Conservation (phyloP, 2,329 filamentous ascomycete species). For the Parastagonospora avenae region DNA sequence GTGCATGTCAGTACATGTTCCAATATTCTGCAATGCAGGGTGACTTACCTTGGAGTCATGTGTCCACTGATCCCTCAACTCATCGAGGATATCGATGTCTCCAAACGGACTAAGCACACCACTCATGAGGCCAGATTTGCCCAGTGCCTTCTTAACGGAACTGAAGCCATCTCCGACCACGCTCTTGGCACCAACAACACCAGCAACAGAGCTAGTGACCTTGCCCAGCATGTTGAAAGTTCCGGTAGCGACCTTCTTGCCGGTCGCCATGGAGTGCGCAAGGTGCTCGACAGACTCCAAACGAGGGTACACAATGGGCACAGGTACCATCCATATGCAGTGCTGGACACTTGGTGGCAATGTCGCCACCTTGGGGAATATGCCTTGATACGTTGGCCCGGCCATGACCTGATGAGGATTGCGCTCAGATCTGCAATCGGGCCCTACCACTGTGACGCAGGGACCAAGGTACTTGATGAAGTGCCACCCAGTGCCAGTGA, state of each 20-base stretch:
- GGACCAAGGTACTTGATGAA: constrained; percentile 97
- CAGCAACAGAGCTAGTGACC: constrained; percentile 91
- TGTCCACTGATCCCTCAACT: constrained; percentile 96
- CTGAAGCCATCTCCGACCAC: constrained; percentile 92
- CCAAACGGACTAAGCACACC: constrained; percentile 95
- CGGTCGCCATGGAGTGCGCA: constrained; percentile 87
- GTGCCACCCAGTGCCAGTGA: constrained; percentile 97
- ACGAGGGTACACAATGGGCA: constrained; percentile 88
- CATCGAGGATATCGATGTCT: constrained; percentile 92
- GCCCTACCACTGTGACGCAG: constrained; percentile 84
- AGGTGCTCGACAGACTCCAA: constrained; percentile 91
- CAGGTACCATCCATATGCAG: constrained; percentile 93
- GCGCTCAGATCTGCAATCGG: constrained; percentile 89
- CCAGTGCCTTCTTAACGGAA: constrained; percentile 94
- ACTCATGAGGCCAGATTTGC: constrained; percentile 94
- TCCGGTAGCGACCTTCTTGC: constrained; percentile 95
- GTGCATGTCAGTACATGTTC: constrained; percentile 14
- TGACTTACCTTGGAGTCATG: constrained; percentile 83
- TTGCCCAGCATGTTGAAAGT: constrained; percentile 96
- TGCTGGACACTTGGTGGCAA: constrained; percentile 93
- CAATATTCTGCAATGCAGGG: background rate
- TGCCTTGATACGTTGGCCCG: constrained; percentile 93
- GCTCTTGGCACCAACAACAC: constrained; percentile 92
- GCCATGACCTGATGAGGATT: constrained; percentile 92
- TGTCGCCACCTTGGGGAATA: constrained; percentile 93